Percentiles rank a stretch among this genome's conserved stretches.
Conservation (phyloP, 441 rosid genomes). For the Arabidopsis hybrid region DNA sequence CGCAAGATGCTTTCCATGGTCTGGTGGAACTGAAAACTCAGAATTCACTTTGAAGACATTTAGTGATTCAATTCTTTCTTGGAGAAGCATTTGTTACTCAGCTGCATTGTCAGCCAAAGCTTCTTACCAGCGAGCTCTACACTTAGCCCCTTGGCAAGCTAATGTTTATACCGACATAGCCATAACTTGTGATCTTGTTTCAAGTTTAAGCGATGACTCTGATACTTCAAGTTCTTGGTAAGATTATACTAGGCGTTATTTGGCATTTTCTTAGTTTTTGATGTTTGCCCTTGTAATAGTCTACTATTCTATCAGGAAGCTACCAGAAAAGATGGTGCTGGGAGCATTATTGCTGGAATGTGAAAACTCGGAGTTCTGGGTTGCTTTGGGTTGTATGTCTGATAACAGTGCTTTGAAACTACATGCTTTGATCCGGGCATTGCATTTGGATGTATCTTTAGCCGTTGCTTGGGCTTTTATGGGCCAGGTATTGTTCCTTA, state of each 20-base stretch:
- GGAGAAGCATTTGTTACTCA: slow-evolving; percentile 70
- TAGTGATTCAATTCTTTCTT: slow-evolving; percentile 61
- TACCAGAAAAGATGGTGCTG: slow-evolving; percentile 89
- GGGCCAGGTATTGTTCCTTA: slow-evolving; percentile 71
- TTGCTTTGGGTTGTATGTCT: slow-evolving; percentile 85
- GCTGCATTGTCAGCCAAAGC: slow-evolving; percentile 73
- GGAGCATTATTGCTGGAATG: slow-evolving; percentile 91
- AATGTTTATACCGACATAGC: slow-evolving; percentile 81
- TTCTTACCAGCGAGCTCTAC: slow-evolving; percentile 84
- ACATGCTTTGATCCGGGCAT: slow-evolving; percentile 86
- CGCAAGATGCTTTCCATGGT: slow-evolving; percentile 87
- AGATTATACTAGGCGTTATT: slow-evolving; percentile 39
- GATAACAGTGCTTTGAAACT: slow-evolving; percentile 72
- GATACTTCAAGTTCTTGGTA: slow-evolving; percentile 65
- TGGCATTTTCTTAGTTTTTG: slow-evolving; percentile 35
- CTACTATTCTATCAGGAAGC: slow-evolving; percentile 71
- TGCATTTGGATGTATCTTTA: slow-evolving; percentile 87
- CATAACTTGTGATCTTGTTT: slow-evolving; percentile 71
- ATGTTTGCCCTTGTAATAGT: slow-evolving; percentile 38
- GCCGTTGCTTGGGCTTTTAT: slow-evolving; percentile 94
- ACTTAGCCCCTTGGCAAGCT: slow-evolving; percentile 93
- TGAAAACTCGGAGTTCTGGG: slow-evolving; percentile 84
- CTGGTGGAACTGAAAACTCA: slow-evolving; percentile 49
- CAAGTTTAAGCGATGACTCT: slow-evolving; percentile 52
- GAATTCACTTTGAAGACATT: slow-evolving; percentile 54